Evolutionary conservation across 768 basidiomycete species (phyloP), one percentile per base, ranked within the genome.

Genomic region (Hydnomerulius pinastri): DNA sequence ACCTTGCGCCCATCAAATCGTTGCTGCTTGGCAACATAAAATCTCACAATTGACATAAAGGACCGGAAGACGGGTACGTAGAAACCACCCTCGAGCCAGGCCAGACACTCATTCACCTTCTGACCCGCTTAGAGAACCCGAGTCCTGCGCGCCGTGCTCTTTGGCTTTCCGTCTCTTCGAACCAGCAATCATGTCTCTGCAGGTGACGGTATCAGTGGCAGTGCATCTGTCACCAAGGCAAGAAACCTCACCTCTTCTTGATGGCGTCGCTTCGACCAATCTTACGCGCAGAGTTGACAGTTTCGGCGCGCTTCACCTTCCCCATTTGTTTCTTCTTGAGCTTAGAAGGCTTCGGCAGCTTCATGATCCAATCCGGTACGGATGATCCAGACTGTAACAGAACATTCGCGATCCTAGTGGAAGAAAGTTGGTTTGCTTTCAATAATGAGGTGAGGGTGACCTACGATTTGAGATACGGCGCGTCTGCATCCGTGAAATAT

Each of bases 301-400:
- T 76, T 43, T 93, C 87, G 3, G 88, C 80, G 17, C 88, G 86
- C 66, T 90, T 87, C 6, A 84, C 75, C 71, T 88, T 92, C 50
- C 90, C 90, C 83, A 98, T 91, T 62, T 83, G 75, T 59, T 78
- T 83, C 55, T 88, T 85, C 71, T 89, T 87, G 76, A 93, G 78
- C 70, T 92, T 96, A 2, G 90, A 90, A 0, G 96, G 94, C 65
- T 91, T 94, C 18, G 89, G 89, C n/a, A 99, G 77, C 57, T 89
- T 88, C n/a, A 90, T 66, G 56, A 98, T 98, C 91, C 94, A 99
- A 20, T 93, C 90, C 1, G 95, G 92, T 0, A 97, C 94, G 2
- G 78, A 71, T 50, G 90, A 96, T 4, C 96, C 95, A 1, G 94
- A 95, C 62, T 94, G 87, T 18, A 90, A 75, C 52, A 98, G 81